Conservation (phyloP, 805 yeast genomes). For the Hanseniaspora lachancei region DNA sequence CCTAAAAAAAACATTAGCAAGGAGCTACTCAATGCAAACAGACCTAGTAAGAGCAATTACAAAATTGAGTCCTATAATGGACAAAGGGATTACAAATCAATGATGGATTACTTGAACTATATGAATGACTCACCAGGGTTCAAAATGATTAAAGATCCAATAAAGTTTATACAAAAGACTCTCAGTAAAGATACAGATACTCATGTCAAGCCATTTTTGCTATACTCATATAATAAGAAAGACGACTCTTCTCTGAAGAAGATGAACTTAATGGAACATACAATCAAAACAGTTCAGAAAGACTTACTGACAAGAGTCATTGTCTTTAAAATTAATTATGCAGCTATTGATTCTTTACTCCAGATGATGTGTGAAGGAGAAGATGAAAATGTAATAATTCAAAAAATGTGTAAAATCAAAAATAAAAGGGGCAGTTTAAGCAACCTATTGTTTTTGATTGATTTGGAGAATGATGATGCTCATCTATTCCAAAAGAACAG, state of each 20-base stretch:
- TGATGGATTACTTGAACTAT: constrained; percentile 41
- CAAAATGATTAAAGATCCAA: background rate
- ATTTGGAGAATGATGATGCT: background rate
- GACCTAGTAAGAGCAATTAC: constrained; percentile 25
- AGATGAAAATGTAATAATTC: background rate
- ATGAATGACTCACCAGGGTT: constrained; percentile 33
- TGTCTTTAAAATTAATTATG: background rate
- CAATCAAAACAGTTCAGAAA: background rate
- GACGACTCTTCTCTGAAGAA: background rate
- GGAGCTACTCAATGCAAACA: constrained; percentile 10
- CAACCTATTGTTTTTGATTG: background rate
- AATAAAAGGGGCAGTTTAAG: background rate
- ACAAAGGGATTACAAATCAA: constrained; percentile 41
- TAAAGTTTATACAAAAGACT: background rate
- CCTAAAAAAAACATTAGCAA: constrained; percentile 39
- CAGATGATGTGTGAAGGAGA: background rate
- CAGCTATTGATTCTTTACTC: background rate
- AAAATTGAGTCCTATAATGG: constrained; percentile 49
- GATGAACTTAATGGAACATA: background rate
- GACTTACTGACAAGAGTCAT: background rate
- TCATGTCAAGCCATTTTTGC: background rate
- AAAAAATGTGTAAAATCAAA: background rate
- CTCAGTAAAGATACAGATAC: background rate
- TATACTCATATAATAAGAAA: background rate
- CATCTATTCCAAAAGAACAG: background rate